Evolutionary conservation across 108 stramenopile genomes (phyloP).

Genomic region (Fragilaria crotonensis): DNA sequence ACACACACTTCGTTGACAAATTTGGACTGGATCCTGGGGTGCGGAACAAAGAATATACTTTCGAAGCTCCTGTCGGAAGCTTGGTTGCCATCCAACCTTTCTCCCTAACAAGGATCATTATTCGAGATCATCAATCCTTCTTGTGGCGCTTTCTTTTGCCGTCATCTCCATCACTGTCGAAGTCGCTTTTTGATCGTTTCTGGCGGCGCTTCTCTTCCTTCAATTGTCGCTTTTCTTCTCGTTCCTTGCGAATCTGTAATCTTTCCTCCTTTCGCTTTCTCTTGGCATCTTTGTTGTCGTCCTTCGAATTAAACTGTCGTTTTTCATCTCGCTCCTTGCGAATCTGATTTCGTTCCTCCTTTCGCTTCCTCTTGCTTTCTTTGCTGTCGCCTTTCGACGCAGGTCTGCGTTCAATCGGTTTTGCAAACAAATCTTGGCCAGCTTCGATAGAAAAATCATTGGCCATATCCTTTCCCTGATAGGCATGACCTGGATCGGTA

Average conservation of each 20-base stretch:
- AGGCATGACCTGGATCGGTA: slow-evolving; percentile 77
- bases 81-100: too few species aligned
- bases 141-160: too few species aligned
- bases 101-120: too few species aligned
- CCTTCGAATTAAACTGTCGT: slow-evolving; percentile 5
- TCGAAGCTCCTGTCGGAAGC: too few species aligned
- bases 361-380: slow-evolving; percentile 11
- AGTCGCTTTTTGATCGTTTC: slow-evolving; percentile 9
- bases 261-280: slow-evolving; percentile 16
- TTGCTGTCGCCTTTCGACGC: slow-evolving; percentile 14
- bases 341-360: slow-evolving; percentile 13
- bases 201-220: slow-evolving; percentile 6
- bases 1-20: too few species aligned
- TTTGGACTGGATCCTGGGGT: too few species aligned
- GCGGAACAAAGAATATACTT: too few species aligned
- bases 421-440: slow-evolving; percentile 90
- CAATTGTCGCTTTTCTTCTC: slow-evolving; percentile 7
- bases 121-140: too few species aligned
- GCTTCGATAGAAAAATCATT: slow-evolving; percentile 59
- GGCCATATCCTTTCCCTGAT: slow-evolving; percentile 75
- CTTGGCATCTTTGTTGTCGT: slow-evolving; percentile 10
- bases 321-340: slow-evolving; percentile 19
- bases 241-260: slow-evolving; percentile 11
- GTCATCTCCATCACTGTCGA: slow-evolving; percentile 12
- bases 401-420: slow-evolving; percentile 9